Percentiles rank a stretch among this genome's conserved stretches.
Evolutionary conservation across 768 basidiomycete species (phyloP).

Genomic region (Pleurotus pulmonarius): DNA sequence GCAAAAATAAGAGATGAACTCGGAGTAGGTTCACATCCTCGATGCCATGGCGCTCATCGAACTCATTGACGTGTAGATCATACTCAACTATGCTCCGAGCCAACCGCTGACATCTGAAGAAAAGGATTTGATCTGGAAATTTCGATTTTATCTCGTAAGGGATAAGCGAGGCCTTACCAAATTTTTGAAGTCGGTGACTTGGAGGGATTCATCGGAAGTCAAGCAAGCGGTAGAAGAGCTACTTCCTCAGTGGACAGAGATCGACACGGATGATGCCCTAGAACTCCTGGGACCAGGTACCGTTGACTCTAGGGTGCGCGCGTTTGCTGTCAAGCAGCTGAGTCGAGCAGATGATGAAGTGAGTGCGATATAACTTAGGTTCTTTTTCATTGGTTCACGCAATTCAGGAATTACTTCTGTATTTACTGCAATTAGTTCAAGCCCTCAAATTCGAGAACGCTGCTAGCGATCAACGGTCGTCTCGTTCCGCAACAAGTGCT

Average conservation of each 20-base stretch:
- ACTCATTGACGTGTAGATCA: constrained; percentile 47
- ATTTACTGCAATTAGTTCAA: constrained; percentile 94
- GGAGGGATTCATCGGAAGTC: constrained; percentile 94
- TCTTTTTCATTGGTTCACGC: constrained; percentile 3
- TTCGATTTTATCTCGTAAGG: constrained; percentile 92
- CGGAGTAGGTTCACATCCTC: constrained; percentile 48
- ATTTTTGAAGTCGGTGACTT: constrained; percentile 96
- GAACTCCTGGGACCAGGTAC: constrained; percentile 90
- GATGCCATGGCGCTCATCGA: no score
- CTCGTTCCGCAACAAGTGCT: constrained; percentile 68
- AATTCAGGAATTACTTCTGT: constrained; percentile 81
- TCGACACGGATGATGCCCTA: constrained; percentile 94
- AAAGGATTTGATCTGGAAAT: constrained; percentile 97
- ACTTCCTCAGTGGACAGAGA: constrained; percentile 94
- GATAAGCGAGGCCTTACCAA: constrained; percentile 95
- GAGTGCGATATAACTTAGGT: constrained; percentile 16
- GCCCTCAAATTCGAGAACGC: constrained; percentile 94
- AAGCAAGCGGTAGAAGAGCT: constrained; percentile 97
- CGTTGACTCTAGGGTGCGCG: constrained; percentile 87
- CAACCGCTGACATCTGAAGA: constrained; percentile 84
- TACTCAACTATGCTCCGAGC: constrained; percentile 89
- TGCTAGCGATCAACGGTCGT: constrained; percentile 71
- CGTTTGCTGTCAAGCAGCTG: constrained; percentile 91
- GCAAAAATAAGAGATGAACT: constrained; percentile 93
- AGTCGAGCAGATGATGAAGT: constrained; percentile 94